Evolutionary conservation across 1,139 yeast species (phyloP), one percentile per base, ranked within the genome.

Genomic region (Candida sanyaensis): DNA sequence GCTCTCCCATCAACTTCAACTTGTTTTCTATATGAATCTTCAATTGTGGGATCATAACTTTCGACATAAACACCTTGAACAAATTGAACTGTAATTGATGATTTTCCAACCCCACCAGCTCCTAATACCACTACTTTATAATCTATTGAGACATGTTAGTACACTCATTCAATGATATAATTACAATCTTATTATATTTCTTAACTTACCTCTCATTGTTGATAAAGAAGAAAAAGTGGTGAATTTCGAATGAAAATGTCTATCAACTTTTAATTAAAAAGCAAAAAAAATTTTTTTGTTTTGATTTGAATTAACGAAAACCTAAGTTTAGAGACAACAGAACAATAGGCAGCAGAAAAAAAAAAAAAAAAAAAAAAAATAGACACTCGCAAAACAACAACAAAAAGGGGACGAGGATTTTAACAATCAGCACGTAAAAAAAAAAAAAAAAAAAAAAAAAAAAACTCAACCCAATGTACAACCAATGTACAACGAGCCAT

Each of bases 1-100:
- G 93, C 88, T 60, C 96, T 83, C 42, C 95, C 96, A 68, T 93
- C 97, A 44, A 93, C 86, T 62, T 89, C 93, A 50, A 92, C 85
- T 58, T 90, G 96, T 60, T 92, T 93, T 51, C 97, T 77, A 68
- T 93, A 93, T 1, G 97, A 89, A 65, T 93, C 80, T 59, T 76
- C 80, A 51, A 75, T 75, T 37, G 80, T 75, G 41, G 77, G 77
- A 54, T 76, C 81, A 56, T 76, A 76, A 56, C 78, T 73, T 57
- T 76, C 81, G 26, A 76, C 79, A 54, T 76, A 76, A 7, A 75
- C 79, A 8, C 80, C 80, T 57, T 75, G 80, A 4, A 75, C 80
- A 52, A 76, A 76, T 54, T 76, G 81, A 8, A 76, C 81, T 23
- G 81, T 76, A 39, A 76, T 75, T 26, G 79, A 75, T 26, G 80